Conservation (phyloP, 2,329 filamentous ascomycete genomes). For the Phyllachora maydis region DNA sequence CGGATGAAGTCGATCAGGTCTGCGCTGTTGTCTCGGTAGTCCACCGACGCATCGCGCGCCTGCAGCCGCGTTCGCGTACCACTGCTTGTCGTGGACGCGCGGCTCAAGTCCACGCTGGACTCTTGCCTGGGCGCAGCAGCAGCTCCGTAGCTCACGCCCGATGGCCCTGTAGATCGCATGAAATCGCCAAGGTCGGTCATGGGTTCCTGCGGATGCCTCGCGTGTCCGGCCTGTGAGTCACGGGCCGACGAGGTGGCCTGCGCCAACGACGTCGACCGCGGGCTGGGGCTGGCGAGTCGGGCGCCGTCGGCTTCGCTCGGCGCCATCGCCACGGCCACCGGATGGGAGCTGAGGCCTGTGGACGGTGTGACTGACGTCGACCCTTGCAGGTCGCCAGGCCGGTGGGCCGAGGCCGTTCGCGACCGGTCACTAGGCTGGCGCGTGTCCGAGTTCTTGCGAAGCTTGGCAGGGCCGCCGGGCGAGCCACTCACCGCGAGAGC, state of each 20-base stretch:
- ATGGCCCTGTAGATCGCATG: conserved; percentile 65
- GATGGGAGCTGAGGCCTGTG: conserved; percentile 16
- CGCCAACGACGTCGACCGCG: conserved; percentile 12
- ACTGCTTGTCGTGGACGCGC: conserved; percentile 13
- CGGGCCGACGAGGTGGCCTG: conserved; percentile 12
- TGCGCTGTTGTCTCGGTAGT: conserved; percentile 46
- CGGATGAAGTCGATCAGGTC: conserved; percentile 94
- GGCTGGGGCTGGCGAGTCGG: conserved; percentile 9
- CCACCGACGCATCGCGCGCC: conserved; percentile 49
- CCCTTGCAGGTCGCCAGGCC: conserved; percentile 13
- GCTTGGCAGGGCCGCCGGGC: conserved; percentile 18
- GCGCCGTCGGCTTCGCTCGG: conserved; percentile 5
- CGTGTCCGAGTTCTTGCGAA: conserved; percentile 24
- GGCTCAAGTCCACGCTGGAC: conserved; percentile 17
- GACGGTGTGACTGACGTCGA: conserved; percentile 13
- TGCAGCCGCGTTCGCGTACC: conserved; percentile 32
- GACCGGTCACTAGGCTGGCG: conserved; percentile 18
- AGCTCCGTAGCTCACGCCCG: conserved; percentile 16
- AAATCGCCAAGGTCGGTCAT: conserved; percentile 75
- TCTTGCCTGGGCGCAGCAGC: conserved; percentile 7
- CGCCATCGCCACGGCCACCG: conserved; percentile 11
- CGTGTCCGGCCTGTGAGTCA: conserved; percentile 40
- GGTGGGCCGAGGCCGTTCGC: conserved; percentile 24
- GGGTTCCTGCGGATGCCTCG: conserved; percentile 49
- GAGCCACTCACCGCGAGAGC: conserved; percentile 18